A percentile compares a stretch with the other conserved stretches of the same genome.
phyloP scores from a whole-genome alignment of 345 rosid genomes.

The Eucalyptus cloeziana region DNA sequence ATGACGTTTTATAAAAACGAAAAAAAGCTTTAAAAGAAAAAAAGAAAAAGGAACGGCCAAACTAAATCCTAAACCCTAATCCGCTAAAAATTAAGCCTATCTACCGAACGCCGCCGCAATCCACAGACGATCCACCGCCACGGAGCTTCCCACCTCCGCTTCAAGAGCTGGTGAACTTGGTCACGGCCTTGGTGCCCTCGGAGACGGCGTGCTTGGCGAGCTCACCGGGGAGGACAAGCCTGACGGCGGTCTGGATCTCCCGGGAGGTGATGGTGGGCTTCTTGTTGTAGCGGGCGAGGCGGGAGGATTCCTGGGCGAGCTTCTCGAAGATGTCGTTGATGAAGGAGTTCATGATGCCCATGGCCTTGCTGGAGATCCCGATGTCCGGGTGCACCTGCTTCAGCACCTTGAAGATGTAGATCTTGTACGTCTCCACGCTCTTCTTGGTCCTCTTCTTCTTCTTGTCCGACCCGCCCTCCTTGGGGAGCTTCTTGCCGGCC shows the following conservation, averaged over 20 bases:
- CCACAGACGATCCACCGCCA: background rate
- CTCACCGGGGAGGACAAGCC: constrained; percentile 59
- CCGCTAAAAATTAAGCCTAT: background rate
- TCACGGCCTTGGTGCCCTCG: constrained; percentile 71
- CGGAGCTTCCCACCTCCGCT: background rate
- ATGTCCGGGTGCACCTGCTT: background rate
- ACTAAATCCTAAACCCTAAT: background rate
- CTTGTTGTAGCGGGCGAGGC: constrained; percentile 75
- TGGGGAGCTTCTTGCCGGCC: constrained; percentile 74
- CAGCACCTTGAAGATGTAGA: constrained; percentile 37
- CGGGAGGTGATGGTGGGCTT: constrained; percentile 62
- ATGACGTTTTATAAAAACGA: background rate
- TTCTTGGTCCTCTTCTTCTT: constrained; percentile 63
- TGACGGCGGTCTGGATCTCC: constrained; percentile 65
- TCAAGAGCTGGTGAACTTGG: constrained; percentile 59
- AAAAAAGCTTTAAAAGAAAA: background rate
- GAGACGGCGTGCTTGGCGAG: constrained; percentile 74
- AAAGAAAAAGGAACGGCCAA: background rate
- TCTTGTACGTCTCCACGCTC: constrained; percentile 64
- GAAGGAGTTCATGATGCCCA: constrained; percentile 71
- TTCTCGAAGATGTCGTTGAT: constrained; percentile 64
- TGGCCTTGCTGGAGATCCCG: constrained; percentile 28
- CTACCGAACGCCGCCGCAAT: background rate
- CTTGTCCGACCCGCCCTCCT: constrained; percentile 42
- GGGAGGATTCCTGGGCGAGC: constrained; percentile 34